Evolutionary conservation across 2,329 filamentous ascomycete species (phyloP), one percentile per base, ranked within the genome.

Genomic region (Botrytis cinerea): DNA sequence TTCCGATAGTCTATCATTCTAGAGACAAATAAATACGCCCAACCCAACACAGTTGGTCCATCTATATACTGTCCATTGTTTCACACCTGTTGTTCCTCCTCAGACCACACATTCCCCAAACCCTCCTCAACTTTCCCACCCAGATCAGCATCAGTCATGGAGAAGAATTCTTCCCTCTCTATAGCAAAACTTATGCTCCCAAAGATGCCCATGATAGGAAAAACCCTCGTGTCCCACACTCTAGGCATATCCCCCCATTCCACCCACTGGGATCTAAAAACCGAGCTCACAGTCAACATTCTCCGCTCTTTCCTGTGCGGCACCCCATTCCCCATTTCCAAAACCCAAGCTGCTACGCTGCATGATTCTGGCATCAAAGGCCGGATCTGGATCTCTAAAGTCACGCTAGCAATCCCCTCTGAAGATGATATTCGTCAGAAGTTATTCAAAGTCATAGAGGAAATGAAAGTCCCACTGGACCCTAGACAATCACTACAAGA

Each of bases 361-460:
- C 88, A 85, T 73, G 91, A 92, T 71, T 87, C 87, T 0, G 89
- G 89, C 0, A 85, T 97, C 79, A 94, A 93, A 80, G 94, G 94
- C 6, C 88, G 88, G 62, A 89, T 96, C 76, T 98, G 95, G 95
- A 86, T 97, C 38, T 91, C 90, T 78, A 92, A 89, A 72, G 90
- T 92, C 60, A 88, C 87, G 0, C 83, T 93, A 25, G 87, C 89
- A 0, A 83, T 84, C 3, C 92, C 91, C 0, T 86, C 83, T 59
- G 73, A 88, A 84, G 81, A 86, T 80, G 78, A 88, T 85, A 80
- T 91, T 25, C 83, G 87, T 25, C 86, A 91, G 62, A 84, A 86
- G 1, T 79, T 94, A 40, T 84, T 90, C 75, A 82, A 83, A 43
- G 87, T 86, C 2, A 88, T 94, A 59, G 84, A 88, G 35, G 84